Evolutionary conservation across 2,329 filamentous ascomycete species (phyloP), one percentile per base, ranked within the genome.

Genomic region (Fusarium sp.): DNA sequence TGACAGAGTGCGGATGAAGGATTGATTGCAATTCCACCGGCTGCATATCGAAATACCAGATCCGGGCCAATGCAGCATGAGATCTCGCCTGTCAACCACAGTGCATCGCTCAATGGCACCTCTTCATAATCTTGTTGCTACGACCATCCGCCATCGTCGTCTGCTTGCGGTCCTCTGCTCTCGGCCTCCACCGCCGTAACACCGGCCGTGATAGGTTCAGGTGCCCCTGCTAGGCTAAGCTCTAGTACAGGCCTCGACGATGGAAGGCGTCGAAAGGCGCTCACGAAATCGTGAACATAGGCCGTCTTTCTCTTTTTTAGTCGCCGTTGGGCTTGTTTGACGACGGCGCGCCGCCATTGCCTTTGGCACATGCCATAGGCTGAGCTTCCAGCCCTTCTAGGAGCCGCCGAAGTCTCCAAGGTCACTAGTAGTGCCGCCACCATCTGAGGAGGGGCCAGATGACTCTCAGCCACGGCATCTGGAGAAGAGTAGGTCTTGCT

Each of bases 381-480:
- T 71, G 66, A 65, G 56, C 57, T 68, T 60, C 59, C 66, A 72
- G 63, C 70, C 63, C 54, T 55, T 56, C 39, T 50, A 36, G 36
- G 55, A 59, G 43, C 41, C 44, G 43, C 46, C 23, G 34, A 71
- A 67, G 56, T 54, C 54, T 55, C 41, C 37, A 46, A 61, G 36
- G 41, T 41, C 53, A 34, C 56, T 53, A 59, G 31, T 28, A 50
- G 51, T 47, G 18, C 54, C 44, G 55, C 55, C 46, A 23, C 27
- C 8, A 30, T 52, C 27, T 39, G 16, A 31, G 47, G 41, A 62
- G 47, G 48, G 60, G 50, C 28, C 54, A 59, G 13, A 55, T 47
- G 43, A 55, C 40, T 43, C 39, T 54, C 51, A 7, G 30, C 34
- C 27, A 16, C 41, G 15, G 15, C 47, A 36, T 31, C 15, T 18